phyloP scores from a whole-genome alignment of 2,329 filamentous ascomycete species.

The Apiospora malaysiana region DNA sequence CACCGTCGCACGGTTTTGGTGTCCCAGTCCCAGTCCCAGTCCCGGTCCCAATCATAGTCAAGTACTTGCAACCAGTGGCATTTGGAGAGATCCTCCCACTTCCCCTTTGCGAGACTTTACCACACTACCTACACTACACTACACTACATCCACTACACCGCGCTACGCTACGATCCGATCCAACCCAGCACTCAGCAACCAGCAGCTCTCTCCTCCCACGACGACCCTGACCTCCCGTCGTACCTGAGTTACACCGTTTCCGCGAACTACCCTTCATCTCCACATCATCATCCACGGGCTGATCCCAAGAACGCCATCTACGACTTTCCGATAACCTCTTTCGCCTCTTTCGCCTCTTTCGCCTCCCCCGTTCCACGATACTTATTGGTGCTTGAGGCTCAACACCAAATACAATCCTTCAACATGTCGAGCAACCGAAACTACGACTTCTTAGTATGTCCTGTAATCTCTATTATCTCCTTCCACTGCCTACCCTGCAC shows the following conservation, averaged over 20 bases:
- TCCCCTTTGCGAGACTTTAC: slow-evolving; percentile 16
- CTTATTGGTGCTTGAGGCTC: slow-evolving; percentile 9
- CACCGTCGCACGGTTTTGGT: slow-evolving; percentile 18
- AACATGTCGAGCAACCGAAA: slow-evolving; percentile 96
- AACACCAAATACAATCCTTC: slow-evolving; percentile 26
- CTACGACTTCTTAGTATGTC: slow-evolving; percentile 95
- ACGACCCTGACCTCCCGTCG: slow-evolving; percentile 14
- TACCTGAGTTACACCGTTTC: slow-evolving; percentile 14
- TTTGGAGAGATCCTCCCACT: slow-evolving; percentile 5
- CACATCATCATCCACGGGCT: not conserved
- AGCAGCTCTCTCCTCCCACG: not conserved
- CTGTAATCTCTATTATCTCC: slow-evolving; percentile 22
- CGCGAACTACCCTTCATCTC: slow-evolving; percentile 14
- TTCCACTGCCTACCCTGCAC: slow-evolving; percentile 21
- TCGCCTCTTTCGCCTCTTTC: not conserved
- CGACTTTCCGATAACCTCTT: slow-evolving; percentile 4
- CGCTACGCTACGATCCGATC: slow-evolving; percentile 9
- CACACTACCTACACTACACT: not conserved
- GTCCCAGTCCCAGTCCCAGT: not conserved
- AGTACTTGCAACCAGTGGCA: not conserved
- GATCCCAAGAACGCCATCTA: slow-evolving; percentile 5
- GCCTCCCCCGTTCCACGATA: slow-evolving; percentile 7
- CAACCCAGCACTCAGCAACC: not conserved
- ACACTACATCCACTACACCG: not conserved
- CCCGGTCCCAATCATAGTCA: not conserved